These are phyloP conservation scores for Sphenostylis stenocarpa DNA, from an alignment of 306 rosid species.

Conservation along the genomic window DNA sequence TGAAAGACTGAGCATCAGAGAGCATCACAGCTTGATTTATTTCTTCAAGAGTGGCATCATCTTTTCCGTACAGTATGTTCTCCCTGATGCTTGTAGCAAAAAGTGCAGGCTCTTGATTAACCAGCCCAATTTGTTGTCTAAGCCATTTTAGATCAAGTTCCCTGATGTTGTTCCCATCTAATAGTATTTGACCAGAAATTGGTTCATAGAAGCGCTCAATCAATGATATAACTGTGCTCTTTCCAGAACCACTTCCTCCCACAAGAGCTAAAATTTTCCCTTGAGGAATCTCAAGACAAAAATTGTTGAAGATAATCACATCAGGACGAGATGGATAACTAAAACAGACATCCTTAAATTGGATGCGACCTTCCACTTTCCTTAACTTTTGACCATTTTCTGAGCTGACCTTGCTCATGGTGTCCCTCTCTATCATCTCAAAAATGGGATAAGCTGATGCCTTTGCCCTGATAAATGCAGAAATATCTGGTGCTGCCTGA, in stretches of 20 bases:
- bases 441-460: constrained; percentile 90
- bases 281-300: constrained; percentile 68
- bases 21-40: constrained; percentile 64
- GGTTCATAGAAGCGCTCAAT: constrained; percentile 94
- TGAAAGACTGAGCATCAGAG: constrained; percentile 74
- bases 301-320: constrained; percentile 61
- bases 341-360: constrained; percentile 63
- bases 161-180: constrained; percentile 55
- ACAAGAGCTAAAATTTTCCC: constrained; percentile 87
- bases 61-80: constrained; percentile 83
- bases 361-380: constrained; percentile 68
- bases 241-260: constrained; percentile 95
- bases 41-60: constrained; percentile 71
- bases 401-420: constrained; percentile 46
- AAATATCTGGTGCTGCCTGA: constrained; percentile 83
- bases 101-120: constrained; percentile 91
- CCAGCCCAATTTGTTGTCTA: constrained; percentile 80
- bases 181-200: constrained; percentile 62
- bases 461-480: constrained; percentile 79
- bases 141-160: constrained; percentile 83
- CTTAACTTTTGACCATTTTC: constrained; percentile 49
- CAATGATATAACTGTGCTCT: constrained; percentile 77
- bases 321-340: constrained; percentile 85
- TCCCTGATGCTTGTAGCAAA: constrained; percentile 85
- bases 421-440: constrained; percentile 81